These are phyloP conservation scores for Hypoxylon subgilvum DNA, from an alignment of 495 filamentous ascomycete genomes.

Conservation along the genomic window DNA sequence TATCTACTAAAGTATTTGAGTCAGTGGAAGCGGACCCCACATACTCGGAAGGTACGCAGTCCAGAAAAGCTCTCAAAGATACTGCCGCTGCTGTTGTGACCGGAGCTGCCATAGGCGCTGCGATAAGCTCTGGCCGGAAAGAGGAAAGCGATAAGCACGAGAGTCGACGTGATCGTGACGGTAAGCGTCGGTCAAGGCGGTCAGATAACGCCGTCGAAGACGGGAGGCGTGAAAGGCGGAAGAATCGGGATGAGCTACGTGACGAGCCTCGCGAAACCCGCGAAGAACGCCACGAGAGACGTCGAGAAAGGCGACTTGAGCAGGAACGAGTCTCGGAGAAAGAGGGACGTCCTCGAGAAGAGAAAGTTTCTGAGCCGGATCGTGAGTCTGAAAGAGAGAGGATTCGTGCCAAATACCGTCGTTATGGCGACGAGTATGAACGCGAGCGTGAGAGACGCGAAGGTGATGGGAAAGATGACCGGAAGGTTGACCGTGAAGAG, in stretches of 20 bases:
- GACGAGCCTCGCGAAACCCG: slow-evolving; percentile 39
- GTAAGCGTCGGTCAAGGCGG: slow-evolving; percentile 18
- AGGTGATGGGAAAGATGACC: slow-evolving; percentile 12
- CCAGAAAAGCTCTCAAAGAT: slow-evolving; percentile 47
- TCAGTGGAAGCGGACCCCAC: slow-evolving; percentile 42
- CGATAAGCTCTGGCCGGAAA: slow-evolving; percentile 44
- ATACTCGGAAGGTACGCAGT: slow-evolving; percentile 41
- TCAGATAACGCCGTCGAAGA: slow-evolving; percentile 29
- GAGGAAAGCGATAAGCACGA: slow-evolving; percentile 36
- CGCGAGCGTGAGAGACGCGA: slow-evolving; percentile 20
- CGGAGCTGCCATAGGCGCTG: slow-evolving; percentile 53
- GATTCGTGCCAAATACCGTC: slow-evolving; percentile 31
- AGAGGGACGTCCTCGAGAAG: slow-evolving; percentile 22
- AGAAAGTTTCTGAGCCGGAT: slow-evolving; percentile 23
- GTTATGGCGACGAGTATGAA: slow-evolving; percentile 32
- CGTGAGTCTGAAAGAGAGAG: slow-evolving; percentile 29
- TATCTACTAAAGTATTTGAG: slow-evolving; percentile 51
- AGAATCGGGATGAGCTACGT: slow-evolving; percentile 23
- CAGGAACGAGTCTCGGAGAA: slow-evolving; percentile 12
- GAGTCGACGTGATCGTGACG: slow-evolving; percentile 31
- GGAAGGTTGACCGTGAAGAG: slow-evolving; percentile 14
- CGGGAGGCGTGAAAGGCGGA: slow-evolving; percentile 33
- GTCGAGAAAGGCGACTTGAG: slow-evolving; percentile 40
- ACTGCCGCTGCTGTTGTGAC: slow-evolving; percentile 57
- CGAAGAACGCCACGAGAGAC: slow-evolving; percentile 50